phyloP scores from a whole-genome alignment of 1,284 basidiomycete species.

The Meripilus lineatus region DNA sequence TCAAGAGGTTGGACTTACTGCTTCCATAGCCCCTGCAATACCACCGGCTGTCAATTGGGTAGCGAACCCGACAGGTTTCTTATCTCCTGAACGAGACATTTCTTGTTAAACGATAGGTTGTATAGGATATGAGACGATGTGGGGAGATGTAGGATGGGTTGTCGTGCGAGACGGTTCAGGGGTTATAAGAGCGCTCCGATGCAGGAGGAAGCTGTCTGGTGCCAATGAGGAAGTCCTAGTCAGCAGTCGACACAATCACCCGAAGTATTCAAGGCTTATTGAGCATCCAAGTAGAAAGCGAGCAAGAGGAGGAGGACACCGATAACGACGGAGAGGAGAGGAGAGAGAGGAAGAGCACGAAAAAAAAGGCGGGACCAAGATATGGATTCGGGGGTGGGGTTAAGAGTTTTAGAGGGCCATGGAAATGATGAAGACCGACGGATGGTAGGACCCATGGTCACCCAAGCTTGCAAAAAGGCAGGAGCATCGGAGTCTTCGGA shows the following conservation, averaged over 20 bases:
- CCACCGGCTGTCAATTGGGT: constrained; percentile 92
- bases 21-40: constrained; percentile 87
- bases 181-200: neutral
- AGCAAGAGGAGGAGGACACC: neutral
- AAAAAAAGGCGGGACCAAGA: neutral
- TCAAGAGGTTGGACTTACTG: constrained; percentile 45
- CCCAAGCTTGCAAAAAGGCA: no score
- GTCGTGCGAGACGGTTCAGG: neutral
- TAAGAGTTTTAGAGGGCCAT: no score
- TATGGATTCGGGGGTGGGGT: no score
- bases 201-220: constrained; percentile 1
- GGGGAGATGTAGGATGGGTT: neutral
- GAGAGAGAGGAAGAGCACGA: neutral
- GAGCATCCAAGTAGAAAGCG: no score
- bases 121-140: neutral
- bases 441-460: no score
- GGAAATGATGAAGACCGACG: no score
- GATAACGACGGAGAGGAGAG: neutral
- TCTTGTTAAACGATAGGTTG: neutral
- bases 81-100: constrained; percentile 59
- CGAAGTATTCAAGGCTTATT: no score
- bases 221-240: neutral
- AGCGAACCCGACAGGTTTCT: constrained; percentile 77
- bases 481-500: no score
- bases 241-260: no score